Evolutionary conservation across 441 rosid genomes (phyloP), one percentile per base, ranked within the genome.

Genomic region (Croton setiger): DNA sequence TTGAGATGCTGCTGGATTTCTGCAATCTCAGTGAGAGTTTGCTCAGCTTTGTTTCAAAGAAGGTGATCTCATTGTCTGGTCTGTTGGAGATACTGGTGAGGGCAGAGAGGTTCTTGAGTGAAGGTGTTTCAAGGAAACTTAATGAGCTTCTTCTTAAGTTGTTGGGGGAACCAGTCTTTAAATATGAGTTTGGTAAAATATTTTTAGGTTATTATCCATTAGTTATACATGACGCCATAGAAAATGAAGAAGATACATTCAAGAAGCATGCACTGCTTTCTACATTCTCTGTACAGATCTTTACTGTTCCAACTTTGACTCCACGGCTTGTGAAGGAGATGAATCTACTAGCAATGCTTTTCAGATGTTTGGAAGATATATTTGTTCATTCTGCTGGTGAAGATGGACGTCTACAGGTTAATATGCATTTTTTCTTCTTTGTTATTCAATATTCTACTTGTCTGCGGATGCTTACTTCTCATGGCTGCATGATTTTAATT

Each of bases 301-400:
- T 93, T 76, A 91, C 99, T 0, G 99, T 96, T 72, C 94, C 97
- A 62, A 89, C 97, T 68, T 73, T 96, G 60, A 90, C 96, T 70
- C 93, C 91, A 39, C 87, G 89, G 57, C 91, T 96, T 83, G 99
- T 96, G 73, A 88, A 84, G 83, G 98, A 91, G 86, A 85, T 81
- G 92, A 85, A 93, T 78, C 78, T 93, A 64, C 74, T 96, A 47
- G 81, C 67, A 54, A 79, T 87, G 80, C 86, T 96, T 66, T 81
- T 91, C 75, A 89, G 87, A 74, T 96, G 98, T 79, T 77, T 96
- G 78, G 76, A 48, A 77, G 88, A 85, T 67, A 82, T 96, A 75
- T 91, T 93, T 70, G 23, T 72, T 75, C 77, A 83, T 67, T 85
- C 87, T 78, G 83, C 90, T 41, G 94, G 94, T 54, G 92, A 87